Evolutionary conservation across 2,329 filamentous ascomycete genomes (phyloP).

Genomic region (Ramularia collo-cygni): DNA sequence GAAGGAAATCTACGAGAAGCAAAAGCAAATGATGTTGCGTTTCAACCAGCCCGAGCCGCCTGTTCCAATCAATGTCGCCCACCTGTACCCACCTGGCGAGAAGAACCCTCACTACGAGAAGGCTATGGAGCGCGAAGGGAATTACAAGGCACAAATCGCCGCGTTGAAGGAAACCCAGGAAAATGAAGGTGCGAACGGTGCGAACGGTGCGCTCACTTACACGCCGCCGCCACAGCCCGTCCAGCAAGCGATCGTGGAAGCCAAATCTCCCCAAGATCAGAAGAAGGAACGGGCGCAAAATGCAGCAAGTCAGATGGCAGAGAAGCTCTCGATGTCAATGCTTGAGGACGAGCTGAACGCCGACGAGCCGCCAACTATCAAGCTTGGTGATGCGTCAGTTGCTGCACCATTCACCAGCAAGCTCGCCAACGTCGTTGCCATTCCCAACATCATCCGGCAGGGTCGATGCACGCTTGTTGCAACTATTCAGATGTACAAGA

Average conservation of each 20-base stretch:
- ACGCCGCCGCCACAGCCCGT: conserved; percentile 19
- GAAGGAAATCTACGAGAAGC: conserved; percentile 98
- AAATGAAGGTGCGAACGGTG: conserved; percentile 28
- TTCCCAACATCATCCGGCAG: conserved; percentile 97
- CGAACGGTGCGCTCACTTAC: conserved; percentile 16
- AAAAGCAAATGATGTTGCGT: conserved; percentile 79
- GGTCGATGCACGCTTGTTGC: conserved; percentile 95
- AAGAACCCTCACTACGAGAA: conserved; percentile 91
- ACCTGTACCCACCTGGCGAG: conserved; percentile 86
- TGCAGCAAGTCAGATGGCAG: conserved; percentile 71
- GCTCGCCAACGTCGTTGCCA: conserved; percentile 89
- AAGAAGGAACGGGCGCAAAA: conserved; percentile 54
- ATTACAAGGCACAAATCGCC: conserved; percentile 61
- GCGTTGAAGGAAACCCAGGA: conserved; percentile 43
- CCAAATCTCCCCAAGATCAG: conserved; percentile 42
- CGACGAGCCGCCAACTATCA: conserved; percentile 87
- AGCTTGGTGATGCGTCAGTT: conserved; percentile 93
- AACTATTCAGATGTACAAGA: conserved; percentile 99
- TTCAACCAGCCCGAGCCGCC: conserved; percentile 95
- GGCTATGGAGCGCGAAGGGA: conserved; percentile 78
- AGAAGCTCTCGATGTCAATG: conserved; percentile 79
- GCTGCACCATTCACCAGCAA: conserved; percentile 97
- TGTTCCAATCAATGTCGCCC: conserved; percentile 84
- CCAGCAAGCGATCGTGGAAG: conserved; percentile 8
- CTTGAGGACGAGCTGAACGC: conserved; percentile 85